phyloP scores from a whole-genome alignment of 768 basidiomycete species.

The Psilocybe subaeruginosa region DNA sequence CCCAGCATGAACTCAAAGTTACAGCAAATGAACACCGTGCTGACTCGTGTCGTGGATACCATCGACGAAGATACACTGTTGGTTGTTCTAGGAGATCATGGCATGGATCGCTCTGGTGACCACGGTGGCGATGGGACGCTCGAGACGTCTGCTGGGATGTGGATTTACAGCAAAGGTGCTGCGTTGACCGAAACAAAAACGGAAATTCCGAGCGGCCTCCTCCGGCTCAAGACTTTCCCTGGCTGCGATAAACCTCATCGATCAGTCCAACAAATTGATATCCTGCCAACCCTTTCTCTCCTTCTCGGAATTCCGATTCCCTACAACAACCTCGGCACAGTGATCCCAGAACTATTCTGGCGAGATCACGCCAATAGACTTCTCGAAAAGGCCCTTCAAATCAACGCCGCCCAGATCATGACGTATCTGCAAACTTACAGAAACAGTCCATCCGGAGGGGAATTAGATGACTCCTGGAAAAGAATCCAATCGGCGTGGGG shows the following conservation, averaged over 20 bases:
- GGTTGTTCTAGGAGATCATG: slow-evolving; percentile 93
- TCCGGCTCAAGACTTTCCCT: slow-evolving; percentile 64
- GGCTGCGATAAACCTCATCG: slow-evolving; percentile 57
- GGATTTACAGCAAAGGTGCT: slow-evolving; percentile 88
- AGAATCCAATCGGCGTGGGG: slow-evolving; percentile 51
- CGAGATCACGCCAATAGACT: slow-evolving; percentile 39
- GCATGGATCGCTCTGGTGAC: slow-evolving; percentile 94
- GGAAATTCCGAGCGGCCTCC: slow-evolving; percentile 49
- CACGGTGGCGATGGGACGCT: slow-evolving; percentile 90
- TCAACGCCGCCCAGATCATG: slow-evolving; percentile 78
- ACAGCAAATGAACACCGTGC: slow-evolving; percentile 82
- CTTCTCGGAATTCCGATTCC: slow-evolving; percentile 93
- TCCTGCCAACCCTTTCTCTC: slow-evolving; percentile 86
- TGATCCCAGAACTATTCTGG: slow-evolving; percentile 93
- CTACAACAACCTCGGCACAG: slow-evolving; percentile 89
- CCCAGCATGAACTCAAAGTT: slow-evolving; percentile 86
- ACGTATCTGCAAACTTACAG: slow-evolving; percentile 80
- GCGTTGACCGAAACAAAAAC: slow-evolving; percentile 41
- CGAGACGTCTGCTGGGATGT: slow-evolving; percentile 85
- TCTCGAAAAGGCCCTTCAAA: slow-evolving; percentile 61
- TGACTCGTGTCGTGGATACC: slow-evolving; percentile 69
- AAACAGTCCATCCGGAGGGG: slow-evolving; percentile 65
- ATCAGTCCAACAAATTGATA: slow-evolving; percentile 88
- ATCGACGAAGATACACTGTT: slow-evolving; percentile 90
- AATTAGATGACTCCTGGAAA: slow-evolving; percentile 70